These are phyloP conservation scores for Candida glaebosa DNA, from an alignment of 805 yeast species.

Conservation along the genomic window DNA sequence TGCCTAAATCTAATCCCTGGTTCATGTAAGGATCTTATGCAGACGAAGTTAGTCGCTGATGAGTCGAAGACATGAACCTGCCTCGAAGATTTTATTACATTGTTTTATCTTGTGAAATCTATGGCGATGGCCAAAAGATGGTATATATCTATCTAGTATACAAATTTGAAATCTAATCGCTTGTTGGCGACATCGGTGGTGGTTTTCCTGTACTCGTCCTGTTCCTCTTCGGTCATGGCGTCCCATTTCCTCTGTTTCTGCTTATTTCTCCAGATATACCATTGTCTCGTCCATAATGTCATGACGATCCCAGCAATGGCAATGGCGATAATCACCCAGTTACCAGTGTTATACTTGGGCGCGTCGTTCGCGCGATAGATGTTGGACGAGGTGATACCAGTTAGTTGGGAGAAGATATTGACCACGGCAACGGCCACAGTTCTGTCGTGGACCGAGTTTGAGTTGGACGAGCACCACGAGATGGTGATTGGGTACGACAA, in stretches of 20 bases:
- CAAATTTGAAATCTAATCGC: slow-evolving; percentile 48
- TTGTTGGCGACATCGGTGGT: slow-evolving; percentile 55
- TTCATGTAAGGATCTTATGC: not conserved
- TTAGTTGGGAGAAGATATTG: slow-evolving; percentile 62
- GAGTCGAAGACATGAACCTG: too few species aligned
- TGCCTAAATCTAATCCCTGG: too few species aligned
- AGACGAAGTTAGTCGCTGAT: not conserved
- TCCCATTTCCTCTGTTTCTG: slow-evolving; percentile 50
- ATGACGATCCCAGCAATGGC: slow-evolving; percentile 28
- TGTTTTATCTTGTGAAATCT: too few species aligned
- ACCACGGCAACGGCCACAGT: slow-evolving; percentile 64
- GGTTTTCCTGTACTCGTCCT: slow-evolving; percentile 39
- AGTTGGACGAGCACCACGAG: slow-evolving; percentile 59
- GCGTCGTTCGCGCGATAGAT: slow-evolving; percentile 55
- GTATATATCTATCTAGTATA: too few species aligned
- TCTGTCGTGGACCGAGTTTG: slow-evolving; percentile 58
- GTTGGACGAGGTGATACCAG: slow-evolving; percentile 50
- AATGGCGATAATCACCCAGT: slow-evolving; percentile 37
- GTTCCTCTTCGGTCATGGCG: slow-evolving; percentile 46
- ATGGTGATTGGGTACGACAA: slow-evolving; percentile 54
- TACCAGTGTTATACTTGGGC: slow-evolving; percentile 61
- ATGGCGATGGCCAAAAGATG: too few species aligned
- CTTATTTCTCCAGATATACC: slow-evolving; percentile 41
- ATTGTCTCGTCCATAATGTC: slow-evolving; percentile 27
- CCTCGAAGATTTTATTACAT: too few species aligned